Evolutionary conservation across 768 basidiomycete species (phyloP).

Genomic region (Hypholoma sublateritium): DNA sequence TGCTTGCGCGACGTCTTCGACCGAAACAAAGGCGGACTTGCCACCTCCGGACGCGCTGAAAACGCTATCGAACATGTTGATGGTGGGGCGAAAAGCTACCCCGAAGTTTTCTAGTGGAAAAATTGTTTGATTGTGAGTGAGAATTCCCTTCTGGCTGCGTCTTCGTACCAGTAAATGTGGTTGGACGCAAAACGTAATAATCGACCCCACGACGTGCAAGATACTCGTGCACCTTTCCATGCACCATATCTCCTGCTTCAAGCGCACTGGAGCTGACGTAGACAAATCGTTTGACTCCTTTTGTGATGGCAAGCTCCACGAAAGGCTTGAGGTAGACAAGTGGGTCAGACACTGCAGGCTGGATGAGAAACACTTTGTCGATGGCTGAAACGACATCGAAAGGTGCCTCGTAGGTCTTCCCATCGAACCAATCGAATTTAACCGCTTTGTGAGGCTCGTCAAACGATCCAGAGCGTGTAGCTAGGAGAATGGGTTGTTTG

Average conservation of each 20-base stretch:
- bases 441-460: slow-evolving; percentile 27
- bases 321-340: slow-evolving; percentile 24
- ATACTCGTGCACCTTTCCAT: slow-evolving; percentile 35
- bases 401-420: slow-evolving; percentile 26
- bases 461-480: slow-evolving; percentile 26
- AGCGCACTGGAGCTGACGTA: slow-evolving; percentile 26
- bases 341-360: slow-evolving; percentile 13
- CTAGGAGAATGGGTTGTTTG: slow-evolving; percentile 23
- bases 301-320: slow-evolving; percentile 29
- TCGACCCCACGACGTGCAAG: slow-evolving; percentile 31
- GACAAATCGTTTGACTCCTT: slow-evolving; percentile 34
- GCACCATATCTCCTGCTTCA: slow-evolving; percentile 20
- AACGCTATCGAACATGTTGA: slow-evolving; percentile 25
- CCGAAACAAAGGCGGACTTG: slow-evolving; percentile 26
- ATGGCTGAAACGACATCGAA: slow-evolving; percentile 22
- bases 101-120: slow-evolving; percentile 29
- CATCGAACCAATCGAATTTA: slow-evolving; percentile 33
- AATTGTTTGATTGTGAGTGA: neutral
- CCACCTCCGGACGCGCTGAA: slow-evolving; percentile 27
- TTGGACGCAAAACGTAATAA: slow-evolving; percentile 33
- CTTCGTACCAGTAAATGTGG: slow-evolving; percentile 36
- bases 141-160: neutral
- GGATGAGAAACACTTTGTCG: slow-evolving; percentile 23
- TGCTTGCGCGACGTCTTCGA: slow-evolving; percentile 32
- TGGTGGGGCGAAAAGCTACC: slow-evolving; percentile 15